Percentiles rank a stretch among this genome's conserved stretches.
These are phyloP conservation scores for Musa troglodytarum DNA, from an alignment of 176 grass and related monocot species.

Conservation along the genomic window DNA sequence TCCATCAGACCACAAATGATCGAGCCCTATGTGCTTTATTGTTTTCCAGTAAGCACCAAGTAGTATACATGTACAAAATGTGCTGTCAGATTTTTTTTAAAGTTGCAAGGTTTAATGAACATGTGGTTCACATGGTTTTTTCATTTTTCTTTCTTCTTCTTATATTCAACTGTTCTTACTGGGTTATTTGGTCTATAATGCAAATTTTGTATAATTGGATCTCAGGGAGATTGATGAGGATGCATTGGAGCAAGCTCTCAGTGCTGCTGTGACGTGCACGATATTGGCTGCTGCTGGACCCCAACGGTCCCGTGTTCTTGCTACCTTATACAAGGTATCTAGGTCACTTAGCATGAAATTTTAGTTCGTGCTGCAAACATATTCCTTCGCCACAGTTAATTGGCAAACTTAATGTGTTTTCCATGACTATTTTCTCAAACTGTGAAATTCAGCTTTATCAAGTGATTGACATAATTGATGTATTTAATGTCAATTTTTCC, in stretches of 20 bases:
- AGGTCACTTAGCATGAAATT: neutral
- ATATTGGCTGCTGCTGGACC: constrained; percentile 98
- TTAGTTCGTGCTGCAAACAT: neutral
- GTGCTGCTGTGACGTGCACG: constrained; percentile 90
- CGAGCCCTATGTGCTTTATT: neutral
- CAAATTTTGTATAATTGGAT: neutral
- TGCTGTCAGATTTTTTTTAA: neutral
- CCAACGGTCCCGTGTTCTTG: constrained; percentile 87
- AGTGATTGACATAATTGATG: neutral
- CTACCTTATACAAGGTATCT: constrained; percentile 94
- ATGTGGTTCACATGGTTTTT: neutral
- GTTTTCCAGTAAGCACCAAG: neutral
- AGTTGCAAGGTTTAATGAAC: neutral
- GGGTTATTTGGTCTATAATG: neutral
- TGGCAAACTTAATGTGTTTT: neutral
- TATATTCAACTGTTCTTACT: neutral
- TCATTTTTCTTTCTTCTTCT: neutral
- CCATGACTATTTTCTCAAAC: neutral
- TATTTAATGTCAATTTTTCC: neutral
- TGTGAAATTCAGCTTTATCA: neutral
- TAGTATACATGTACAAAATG: neutral
- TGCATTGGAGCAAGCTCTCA: constrained; percentile 93
- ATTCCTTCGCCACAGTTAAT: neutral
- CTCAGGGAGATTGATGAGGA: constrained; percentile 94
- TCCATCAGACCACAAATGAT: no score